Evolutionary conservation across 2,329 filamentous ascomycete species (phyloP), one percentile per base, ranked within the genome.

Genomic region (Podosphaera leucotricha): DNA sequence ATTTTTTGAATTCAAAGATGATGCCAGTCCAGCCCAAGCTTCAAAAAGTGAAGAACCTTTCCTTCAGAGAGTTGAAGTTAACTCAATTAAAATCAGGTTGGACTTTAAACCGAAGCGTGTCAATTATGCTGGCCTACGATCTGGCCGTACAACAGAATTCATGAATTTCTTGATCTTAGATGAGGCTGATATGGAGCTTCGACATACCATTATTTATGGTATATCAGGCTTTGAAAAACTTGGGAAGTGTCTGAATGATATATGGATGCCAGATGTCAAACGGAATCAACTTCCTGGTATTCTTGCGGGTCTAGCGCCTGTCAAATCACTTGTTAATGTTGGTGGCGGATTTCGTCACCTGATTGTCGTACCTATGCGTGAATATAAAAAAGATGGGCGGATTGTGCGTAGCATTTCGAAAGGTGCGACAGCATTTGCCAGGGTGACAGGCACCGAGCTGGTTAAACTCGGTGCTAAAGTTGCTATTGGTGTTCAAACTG

Each of bases 41-140:
- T 70, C 74, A 1, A 69, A 75, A 2, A 75, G 75, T 39, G 85
- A 92, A 44, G 64, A 79, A 6, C 82, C 84, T 0, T 98, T 94
- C 60, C 66, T 98, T 1, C 87, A 95, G 57, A 73, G 90, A 44
- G 78, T 84, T 1, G 90, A 95, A 61, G 70, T 98, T 40, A 80
- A 83, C 50, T 74, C 81, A 3, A 72, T 98, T 20, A 77, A 77
- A 2, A 70, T 98, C 45, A 85, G 80, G 55, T 73, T 92, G 2
- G 90, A 98, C 61, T 98, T 98, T 64, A 98, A 98, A 59, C 90
- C 90, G 7, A 95, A 98, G 61, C 75, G 84, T n/a, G 83, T 98
- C 16, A 87, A 98, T 59, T 98, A 98, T 53, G 82, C 77, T 0
- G 86, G 86, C 2, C 70, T 98, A 2, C 77, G 86, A 21, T 94